These are phyloP conservation scores for Termitomyces sp. DNA, from an alignment of 768 basidiomycete genomes.

Conservation along the genomic window DNA sequence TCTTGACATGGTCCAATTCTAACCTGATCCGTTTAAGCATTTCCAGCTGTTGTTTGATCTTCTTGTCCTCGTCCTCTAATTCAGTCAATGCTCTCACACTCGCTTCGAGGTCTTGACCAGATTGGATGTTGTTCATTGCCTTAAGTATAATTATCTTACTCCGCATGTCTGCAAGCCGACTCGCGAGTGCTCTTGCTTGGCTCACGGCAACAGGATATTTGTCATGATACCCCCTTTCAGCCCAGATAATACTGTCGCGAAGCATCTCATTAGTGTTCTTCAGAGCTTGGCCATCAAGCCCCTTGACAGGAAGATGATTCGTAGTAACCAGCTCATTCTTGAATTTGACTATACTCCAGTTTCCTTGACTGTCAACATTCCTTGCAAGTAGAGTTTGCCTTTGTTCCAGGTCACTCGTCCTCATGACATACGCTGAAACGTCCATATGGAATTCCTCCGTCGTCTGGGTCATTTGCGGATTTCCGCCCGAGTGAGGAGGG, in stretches of 20 bases:
- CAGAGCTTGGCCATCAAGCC: neutral
- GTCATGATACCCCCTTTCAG: neutral
- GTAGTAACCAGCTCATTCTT: neutral
- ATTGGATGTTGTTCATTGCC: neutral
- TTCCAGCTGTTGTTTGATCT: neutral
- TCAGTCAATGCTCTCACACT: neutral
- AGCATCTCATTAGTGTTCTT: neutral
- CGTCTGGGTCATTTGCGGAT: neutral
- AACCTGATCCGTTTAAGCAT: neutral
- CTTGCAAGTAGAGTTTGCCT: neutral
- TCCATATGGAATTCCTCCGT: neutral
- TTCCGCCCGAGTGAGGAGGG: neutral
- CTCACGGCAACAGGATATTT: neutral
- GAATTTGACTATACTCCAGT: neutral
- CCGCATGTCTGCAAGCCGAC: neutral
- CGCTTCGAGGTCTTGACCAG: neutral
- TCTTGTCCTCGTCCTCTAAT: neutral
- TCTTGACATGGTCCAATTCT: neutral
- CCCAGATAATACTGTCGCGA: neutral
- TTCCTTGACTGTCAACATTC: neutral
- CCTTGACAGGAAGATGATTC: neutral
- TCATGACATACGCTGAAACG: neutral
- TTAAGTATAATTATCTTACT: neutral
- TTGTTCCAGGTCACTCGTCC: neutral
- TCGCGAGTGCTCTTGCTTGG: neutral